Base-by-base conservation (phyloP, 176 grass and related monocot species). In the Ananas comosus region DNA sequence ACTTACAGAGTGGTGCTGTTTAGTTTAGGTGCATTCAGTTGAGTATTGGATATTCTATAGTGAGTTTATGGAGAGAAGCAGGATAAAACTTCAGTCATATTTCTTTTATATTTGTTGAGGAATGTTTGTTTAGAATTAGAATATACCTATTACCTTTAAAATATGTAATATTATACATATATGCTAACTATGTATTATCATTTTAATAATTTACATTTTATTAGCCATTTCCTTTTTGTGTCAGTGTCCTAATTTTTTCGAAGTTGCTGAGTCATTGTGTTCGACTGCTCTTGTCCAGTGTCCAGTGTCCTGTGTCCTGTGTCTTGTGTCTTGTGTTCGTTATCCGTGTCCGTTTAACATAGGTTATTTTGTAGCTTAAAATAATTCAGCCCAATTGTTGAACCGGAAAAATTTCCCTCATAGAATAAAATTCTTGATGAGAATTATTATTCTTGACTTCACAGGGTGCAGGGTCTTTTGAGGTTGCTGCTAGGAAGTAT, bases 401-500 rank as follows among this genome's bases (percentile, higher is more conserved):
- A 42, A 42, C 4, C 33, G 33, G 33, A 42, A 42, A 42, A 42
- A 42, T 42, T 42, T 42, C 5, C 33, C 6, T 42, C 5, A 4
- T 19, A 22, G 10, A 9, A 18, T 61, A 19, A 2, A 61, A 61
- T 61, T 61, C 17, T 18, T 9, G 21, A 18, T n/a, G 16, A 8
- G 7, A 9, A 16, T 6, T 56, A 56, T 56, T 14, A 17, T 61
- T 22, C 21, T 61, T 9, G 56, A 18, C 7, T 18, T 61, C 79
- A 19, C 63, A 97, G 94, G 94, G 94, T 13, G 89, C 89, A 53
- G 89, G 94, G 48, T 89, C 94, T 58, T 97, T 97, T 81, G 94
- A 97, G 84, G 80, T 97, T 83, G 89, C 94, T 51, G 94, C 89
- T 16, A 97, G 83, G 81, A 91, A 96, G 77, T 76, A 96, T 83